phyloP scores from a whole-genome alignment of 768 basidiomycete genomes.

The Psilocybe azurescens region DNA sequence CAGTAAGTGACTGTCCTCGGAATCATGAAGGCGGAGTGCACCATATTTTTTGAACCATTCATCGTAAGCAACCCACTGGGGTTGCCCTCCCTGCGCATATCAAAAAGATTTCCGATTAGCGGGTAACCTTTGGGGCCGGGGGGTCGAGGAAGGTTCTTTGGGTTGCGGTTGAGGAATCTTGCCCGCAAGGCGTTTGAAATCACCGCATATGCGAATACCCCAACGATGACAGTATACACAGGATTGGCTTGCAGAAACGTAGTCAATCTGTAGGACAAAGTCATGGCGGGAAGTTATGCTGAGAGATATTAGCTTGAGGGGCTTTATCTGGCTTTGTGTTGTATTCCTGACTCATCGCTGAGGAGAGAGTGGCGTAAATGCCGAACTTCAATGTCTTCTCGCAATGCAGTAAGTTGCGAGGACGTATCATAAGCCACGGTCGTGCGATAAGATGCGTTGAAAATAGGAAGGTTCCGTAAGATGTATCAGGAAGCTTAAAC shows the following conservation, averaged over 20 bases:
- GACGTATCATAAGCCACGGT: neutral
- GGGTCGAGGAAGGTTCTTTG: slow-evolving; percentile 24
- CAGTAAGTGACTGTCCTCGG: neutral
- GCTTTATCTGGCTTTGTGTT: too few relatives aligned
- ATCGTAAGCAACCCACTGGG: slow-evolving; percentile 33
- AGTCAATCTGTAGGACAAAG: neutral
- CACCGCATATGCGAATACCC: neutral
- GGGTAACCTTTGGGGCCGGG: slow-evolving; percentile 38
- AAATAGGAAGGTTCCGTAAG: too few relatives aligned
- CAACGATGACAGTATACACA: neutral
- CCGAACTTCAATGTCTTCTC: too few relatives aligned
- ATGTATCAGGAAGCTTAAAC: too few relatives aligned
- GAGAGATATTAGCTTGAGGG: too few relatives aligned
- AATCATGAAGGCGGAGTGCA: slow-evolving; percentile 6
- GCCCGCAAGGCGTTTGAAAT: neutral
- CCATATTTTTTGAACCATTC: slow-evolving; percentile 39
- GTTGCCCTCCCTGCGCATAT: slow-evolving; percentile 27
- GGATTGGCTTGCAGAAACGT: neutral
- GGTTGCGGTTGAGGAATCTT: slow-evolving; percentile 6
- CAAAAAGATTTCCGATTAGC: slow-evolving; percentile 33
- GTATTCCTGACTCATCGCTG: too few relatives aligned
- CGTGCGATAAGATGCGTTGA: neutral
- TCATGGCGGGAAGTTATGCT: neutral
- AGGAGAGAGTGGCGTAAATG: too few relatives aligned
- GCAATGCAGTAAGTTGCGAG: neutral